These are phyloP conservation scores for Ophiostoma quercus DNA, from an alignment of 2,329 filamentous ascomycete genomes.

Conservation along the genomic window DNA sequence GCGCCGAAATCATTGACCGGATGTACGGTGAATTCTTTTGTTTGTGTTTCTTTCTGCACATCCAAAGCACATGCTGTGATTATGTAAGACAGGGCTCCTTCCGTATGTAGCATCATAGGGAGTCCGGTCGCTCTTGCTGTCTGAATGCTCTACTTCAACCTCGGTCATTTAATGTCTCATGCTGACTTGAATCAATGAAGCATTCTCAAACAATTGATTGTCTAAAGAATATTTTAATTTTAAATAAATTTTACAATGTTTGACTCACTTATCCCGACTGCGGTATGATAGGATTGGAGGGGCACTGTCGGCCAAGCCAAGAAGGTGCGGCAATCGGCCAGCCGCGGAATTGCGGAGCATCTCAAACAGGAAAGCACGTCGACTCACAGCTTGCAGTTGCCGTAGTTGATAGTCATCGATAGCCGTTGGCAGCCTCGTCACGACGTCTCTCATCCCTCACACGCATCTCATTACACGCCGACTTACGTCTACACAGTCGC, in stretches of 20 bases:
- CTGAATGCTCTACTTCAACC: background rate
- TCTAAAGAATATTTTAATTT: too few relatives aligned
- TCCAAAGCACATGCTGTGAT: background rate
- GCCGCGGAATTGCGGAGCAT: background rate
- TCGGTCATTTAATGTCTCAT: background rate
- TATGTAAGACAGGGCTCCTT: background rate
- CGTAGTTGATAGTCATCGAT: background rate
- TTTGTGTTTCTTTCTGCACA: too few relatives aligned
- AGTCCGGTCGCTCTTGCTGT: background rate
- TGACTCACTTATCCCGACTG: background rate
- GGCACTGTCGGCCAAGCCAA: slow-evolving; percentile 1
- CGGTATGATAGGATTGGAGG: background rate
- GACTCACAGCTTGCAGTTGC: background rate
- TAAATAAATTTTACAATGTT: too few relatives aligned
- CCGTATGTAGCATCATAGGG: background rate
- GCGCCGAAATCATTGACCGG: background rate
- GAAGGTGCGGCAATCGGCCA: slow-evolving; percentile 7
- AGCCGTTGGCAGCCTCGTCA: background rate
- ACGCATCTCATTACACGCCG: background rate
- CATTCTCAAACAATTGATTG: too few relatives aligned
- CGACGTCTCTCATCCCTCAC: background rate
- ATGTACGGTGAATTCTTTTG: background rate
- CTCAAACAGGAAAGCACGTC: background rate
- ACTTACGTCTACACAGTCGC: background rate
- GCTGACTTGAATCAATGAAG: too few relatives aligned